Evolutionary conservation across 2,329 filamentous ascomycete species (phyloP).

Genomic region (Stachybotrys chlorohalonatus): DNA sequence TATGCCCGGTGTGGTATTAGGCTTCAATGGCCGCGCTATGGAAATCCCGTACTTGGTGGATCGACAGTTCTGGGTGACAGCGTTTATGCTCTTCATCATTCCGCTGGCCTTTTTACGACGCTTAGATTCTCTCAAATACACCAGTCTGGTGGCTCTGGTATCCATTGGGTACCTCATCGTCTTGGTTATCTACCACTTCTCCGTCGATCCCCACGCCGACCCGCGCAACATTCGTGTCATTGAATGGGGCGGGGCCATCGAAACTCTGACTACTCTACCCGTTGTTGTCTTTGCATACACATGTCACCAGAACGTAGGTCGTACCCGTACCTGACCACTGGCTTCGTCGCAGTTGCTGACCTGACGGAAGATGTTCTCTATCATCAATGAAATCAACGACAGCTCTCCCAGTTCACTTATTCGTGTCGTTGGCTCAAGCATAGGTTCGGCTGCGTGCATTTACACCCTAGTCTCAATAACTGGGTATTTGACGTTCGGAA

Average conservation of each 20-base stretch:
- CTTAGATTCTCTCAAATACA: conserved; percentile 95
- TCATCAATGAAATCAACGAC: conserved; percentile 87
- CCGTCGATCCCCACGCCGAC: conserved; percentile 65
- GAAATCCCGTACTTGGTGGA: conserved; percentile 68
- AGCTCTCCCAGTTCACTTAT: conserved; percentile 69
- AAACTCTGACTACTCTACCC: conserved; percentile 76
- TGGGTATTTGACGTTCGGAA: conserved; percentile 91
- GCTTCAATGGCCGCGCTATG: conserved; percentile 60
- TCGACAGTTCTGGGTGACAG: conserved; percentile 94
- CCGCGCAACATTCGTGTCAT: conserved; percentile 69
- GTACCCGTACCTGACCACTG: neutral
- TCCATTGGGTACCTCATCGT: conserved; percentile 93
- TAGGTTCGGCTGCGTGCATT: conserved; percentile 76
- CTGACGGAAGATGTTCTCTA: conserved; percentile 79
- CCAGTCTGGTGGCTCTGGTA: conserved; percentile 79
- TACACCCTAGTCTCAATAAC: conserved; percentile 92
- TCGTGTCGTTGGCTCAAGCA: conserved; percentile 71
- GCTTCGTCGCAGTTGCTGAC: conserved; percentile 16
- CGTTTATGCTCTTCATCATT: conserved; percentile 94
- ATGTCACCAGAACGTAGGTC: conserved; percentile 85
- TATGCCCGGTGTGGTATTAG: conserved; percentile 88
- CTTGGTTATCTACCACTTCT: conserved; percentile 86
- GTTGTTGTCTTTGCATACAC: conserved; percentile 99
- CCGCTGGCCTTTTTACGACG: conserved; percentile 86
- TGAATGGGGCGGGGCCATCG: conserved; percentile 68